A percentile compares a stretch with the other conserved stretches of the same genome.
Conservation (phyloP, 2,329 filamentous ascomycete species). For the Aureobasidium sp. region DNA sequence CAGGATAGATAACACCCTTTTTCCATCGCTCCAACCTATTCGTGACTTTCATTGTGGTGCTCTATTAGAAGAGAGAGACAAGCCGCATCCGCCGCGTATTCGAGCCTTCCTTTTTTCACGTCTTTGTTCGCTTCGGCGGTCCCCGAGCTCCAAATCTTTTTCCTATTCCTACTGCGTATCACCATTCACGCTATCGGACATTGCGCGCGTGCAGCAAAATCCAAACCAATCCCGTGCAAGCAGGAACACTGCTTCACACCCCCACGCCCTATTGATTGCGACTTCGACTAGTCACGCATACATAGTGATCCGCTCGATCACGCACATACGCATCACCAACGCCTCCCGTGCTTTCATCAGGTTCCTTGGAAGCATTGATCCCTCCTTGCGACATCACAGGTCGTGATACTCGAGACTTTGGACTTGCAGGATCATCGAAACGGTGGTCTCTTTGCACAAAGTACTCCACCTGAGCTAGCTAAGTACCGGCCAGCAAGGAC, state of each 20-base stretch:
- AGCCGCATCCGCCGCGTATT: background rate
- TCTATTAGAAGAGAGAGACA: background rate
- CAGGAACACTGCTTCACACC: background rate
- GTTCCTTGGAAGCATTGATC: background rate
- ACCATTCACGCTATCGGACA: background rate
- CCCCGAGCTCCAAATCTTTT: background rate
- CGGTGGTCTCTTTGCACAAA: background rate
- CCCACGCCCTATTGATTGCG: constrained; percentile 2
- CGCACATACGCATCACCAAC: background rate
- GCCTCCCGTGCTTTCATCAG: background rate
- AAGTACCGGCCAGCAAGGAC: background rate
- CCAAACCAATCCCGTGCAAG: background rate
- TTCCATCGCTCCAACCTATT: background rate
- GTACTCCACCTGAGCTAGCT: background rate
- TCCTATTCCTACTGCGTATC: background rate
- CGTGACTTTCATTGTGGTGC: background rate
- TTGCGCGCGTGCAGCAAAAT: background rate
- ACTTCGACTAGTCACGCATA: constrained; percentile 5
- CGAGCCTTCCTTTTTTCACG: background rate
- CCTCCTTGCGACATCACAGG: background rate
- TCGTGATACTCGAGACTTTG: constrained; percentile 5
- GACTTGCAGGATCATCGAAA: constrained; percentile 3
- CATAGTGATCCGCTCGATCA: constrained; percentile 1
- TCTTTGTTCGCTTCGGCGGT: constrained; percentile 3
- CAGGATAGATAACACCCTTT: constrained; percentile 6